These are phyloP conservation scores for Stagonosporopsis tanaceti DNA, from an alignment of 2,329 filamentous ascomycete species.

Conservation along the genomic window DNA sequence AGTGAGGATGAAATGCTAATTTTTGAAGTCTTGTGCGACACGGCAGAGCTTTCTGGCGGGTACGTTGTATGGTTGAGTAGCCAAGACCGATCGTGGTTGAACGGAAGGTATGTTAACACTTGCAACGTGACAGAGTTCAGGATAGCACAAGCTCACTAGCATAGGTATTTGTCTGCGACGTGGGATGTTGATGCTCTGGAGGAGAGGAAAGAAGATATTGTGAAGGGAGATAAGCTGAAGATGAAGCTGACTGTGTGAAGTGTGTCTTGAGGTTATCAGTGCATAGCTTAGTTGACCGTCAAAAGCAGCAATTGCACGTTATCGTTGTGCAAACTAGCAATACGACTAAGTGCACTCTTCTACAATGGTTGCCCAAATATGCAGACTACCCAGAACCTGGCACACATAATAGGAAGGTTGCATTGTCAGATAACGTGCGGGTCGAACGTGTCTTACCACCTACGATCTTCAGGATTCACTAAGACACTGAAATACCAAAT, in stretches of 20 bases:
- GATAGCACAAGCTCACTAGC: background rate
- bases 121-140: background rate
- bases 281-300: too few species aligned
- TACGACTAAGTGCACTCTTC: too few species aligned
- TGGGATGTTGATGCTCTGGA: slow-evolving; percentile 39
- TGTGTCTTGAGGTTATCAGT: too few species aligned
- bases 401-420: too few species aligned
- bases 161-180: slow-evolving; percentile 27
- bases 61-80: slow-evolving; percentile 34
- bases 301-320: too few species aligned
- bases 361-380: too few species aligned
- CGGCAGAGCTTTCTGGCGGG: slow-evolving; percentile 22
- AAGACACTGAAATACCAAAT: background rate
- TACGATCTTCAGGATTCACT: background rate
- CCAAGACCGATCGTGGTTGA: slow-evolving; percentile 30
- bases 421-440: too few species aligned
- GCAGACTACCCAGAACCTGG: too few species aligned
- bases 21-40: slow-evolving; percentile 12
- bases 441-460: too few species aligned
- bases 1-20: background rate
- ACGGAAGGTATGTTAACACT: slow-evolving; percentile 22
- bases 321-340: too few species aligned
- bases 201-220: slow-evolving; percentile 32
- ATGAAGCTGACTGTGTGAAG: slow-evolving; percentile 22
- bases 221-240: slow-evolving; percentile 35